phyloP scores from a whole-genome alignment of 495 filamentous ascomycete genomes.

The Lophium mytilinum region DNA sequence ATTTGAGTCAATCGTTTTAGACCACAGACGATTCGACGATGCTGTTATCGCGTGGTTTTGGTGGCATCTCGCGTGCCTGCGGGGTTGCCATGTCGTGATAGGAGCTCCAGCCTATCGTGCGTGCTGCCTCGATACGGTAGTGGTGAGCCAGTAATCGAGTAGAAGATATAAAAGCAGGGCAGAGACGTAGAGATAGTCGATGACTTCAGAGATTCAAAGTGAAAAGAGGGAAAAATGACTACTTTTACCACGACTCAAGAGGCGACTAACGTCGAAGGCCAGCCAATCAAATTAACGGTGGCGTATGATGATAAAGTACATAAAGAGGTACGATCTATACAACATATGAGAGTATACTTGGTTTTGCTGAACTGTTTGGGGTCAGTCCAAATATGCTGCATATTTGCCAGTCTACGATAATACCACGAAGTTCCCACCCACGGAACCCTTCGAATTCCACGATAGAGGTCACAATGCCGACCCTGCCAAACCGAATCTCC shows the following conservation, averaged over 20 bases:
- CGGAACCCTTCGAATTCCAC: constrained; percentile 49
- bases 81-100: constrained; percentile 14
- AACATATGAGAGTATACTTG: neutral
- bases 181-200: neutral
- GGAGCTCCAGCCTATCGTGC: neutral
- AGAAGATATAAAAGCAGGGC: neutral
- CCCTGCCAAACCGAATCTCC: constrained; percentile 39
- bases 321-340: neutral
- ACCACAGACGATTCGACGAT: too few species aligned
- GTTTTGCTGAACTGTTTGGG: neutral
- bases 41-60: constrained; percentile 4
- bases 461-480: constrained; percentile 52
- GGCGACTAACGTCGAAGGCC: neutral
- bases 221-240: neutral
- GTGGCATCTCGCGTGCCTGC: constrained; percentile 14
- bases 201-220: neutral
- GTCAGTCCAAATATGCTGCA: constrained; percentile 47
- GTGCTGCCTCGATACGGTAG: neutral
- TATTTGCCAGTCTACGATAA: constrained; percentile 61
- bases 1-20: too few species aligned
- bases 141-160: neutral
- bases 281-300: constrained; percentile 7
- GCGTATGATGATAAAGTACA: constrained; percentile 7
- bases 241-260: constrained; percentile 1
- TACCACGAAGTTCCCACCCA: constrained; percentile 48